phyloP scores from a whole-genome alignment of 768 basidiomycete genomes.

The Epithele typhae region DNA sequence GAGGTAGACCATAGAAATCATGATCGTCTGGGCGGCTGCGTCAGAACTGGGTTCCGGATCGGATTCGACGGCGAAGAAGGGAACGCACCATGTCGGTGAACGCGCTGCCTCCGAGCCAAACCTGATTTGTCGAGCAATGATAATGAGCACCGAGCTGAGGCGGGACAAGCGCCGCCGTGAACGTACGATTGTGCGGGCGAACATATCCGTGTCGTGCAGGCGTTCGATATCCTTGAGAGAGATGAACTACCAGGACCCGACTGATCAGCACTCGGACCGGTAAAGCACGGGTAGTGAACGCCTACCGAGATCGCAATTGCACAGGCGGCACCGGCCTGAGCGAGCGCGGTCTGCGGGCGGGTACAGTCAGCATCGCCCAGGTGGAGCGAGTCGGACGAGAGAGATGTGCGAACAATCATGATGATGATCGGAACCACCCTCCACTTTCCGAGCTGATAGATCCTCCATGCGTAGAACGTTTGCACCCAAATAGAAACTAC shows the following conservation, averaged over 20 bases:
- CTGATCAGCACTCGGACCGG: neutral
- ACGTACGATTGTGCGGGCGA: neutral
- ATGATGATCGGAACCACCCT: neutral
- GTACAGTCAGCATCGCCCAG: neutral
- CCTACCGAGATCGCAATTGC: neutral
- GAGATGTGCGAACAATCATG: neutral
- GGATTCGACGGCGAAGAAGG: neutral
- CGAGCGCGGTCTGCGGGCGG: neutral
- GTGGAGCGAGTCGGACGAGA: too few species aligned
- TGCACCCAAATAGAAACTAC: neutral
- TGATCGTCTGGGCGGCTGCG: neutral
- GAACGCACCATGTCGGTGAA: neutral
- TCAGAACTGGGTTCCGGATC: neutral
- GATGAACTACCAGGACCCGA: neutral
- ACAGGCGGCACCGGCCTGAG: neutral
- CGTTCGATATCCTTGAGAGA: neutral
- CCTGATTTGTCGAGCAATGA: neutral
- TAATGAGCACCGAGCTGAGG: neutral
- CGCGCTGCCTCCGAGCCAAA: neutral
- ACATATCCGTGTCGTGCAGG: neutral
- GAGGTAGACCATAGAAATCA: neutral
- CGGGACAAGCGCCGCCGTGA: neutral
- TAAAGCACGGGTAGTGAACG: neutral
- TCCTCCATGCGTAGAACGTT: neutral
- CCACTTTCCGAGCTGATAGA: neutral